Conservation (phyloP, 768 basidiomycete species). For the Lactarius indigo region DNA sequence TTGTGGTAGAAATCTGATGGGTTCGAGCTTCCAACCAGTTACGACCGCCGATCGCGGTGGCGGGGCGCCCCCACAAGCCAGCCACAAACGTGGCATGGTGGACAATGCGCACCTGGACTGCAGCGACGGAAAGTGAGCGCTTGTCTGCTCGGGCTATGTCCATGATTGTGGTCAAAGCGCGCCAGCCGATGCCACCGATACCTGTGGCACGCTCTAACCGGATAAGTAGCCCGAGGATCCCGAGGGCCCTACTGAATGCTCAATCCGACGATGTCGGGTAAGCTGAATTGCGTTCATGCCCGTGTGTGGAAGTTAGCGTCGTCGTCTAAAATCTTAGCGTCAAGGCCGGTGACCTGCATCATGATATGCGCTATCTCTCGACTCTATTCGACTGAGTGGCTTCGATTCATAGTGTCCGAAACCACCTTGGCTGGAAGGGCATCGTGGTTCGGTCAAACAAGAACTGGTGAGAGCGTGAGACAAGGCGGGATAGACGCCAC, state of each 20-base stretch:
- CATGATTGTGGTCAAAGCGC: not conserved
- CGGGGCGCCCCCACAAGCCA: not conserved
- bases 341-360: not conserved
- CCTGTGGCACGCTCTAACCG: not conserved
- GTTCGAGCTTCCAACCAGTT: not conserved
- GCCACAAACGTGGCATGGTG: slow-evolving; percentile 2
- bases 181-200: not conserved
- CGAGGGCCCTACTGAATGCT: too few relatives aligned
- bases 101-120: not conserved
- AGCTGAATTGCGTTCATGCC: not conserved
- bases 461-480: not conserved
- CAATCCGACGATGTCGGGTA: not conserved
- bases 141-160: not conserved
- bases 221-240: too few relatives aligned
- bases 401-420: not conserved
- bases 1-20: not conserved
- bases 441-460: not conserved
- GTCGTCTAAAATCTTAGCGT: not conserved
- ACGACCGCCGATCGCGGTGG: not conserved
- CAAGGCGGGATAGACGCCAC: not conserved
- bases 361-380: not conserved
- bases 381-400: not conserved
- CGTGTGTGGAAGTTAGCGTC: not conserved
- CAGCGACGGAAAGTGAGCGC: not conserved
- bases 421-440: not conserved